A percentile compares a stretch with the other conserved stretches of the same genome.
Evolutionary conservation across 2,329 filamentous ascomycete species (phyloP).

Genomic region (Pleurostoma richardsiae): DNA sequence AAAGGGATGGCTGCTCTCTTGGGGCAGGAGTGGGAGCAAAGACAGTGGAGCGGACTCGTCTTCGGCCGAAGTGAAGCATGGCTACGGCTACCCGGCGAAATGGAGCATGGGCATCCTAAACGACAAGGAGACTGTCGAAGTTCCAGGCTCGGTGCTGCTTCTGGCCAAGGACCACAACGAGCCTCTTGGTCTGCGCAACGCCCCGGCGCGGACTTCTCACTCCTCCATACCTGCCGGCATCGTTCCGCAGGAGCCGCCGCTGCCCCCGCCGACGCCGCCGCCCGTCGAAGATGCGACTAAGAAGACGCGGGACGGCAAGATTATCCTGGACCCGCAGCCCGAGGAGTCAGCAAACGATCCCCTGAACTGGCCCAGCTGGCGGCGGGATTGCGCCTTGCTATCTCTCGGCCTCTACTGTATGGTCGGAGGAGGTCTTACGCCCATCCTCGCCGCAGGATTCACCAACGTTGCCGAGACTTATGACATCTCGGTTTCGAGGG

Average conservation of each 20-base stretch:
- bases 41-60: background rate
- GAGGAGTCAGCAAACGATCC: conserved; percentile 89
- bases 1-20: no score
- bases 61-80: background rate
- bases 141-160: conserved; percentile 70
- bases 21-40: no score
- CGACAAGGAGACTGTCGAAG: conserved; percentile 75
- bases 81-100: conserved; percentile 23
- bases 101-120: conserved; percentile 79
- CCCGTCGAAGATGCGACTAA: conserved; percentile 38
- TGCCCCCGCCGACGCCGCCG: conserved; percentile 12
- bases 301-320: conserved; percentile 72
- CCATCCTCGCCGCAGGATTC: conserved; percentile 86
- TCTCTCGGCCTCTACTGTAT: conserved; percentile 90
- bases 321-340: conserved; percentile 87
- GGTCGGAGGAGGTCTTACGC: conserved; percentile 88
- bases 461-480: conserved; percentile 66
- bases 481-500: conserved; percentile 61
- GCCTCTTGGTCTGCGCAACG: conserved; percentile 53
- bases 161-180: conserved; percentile 51
- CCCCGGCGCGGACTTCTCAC: conserved; percentile 51
- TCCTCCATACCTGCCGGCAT: conserved; percentile 49
- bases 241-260: conserved; percentile 24
- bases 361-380: conserved; percentile 82
- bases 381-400: conserved; percentile 72